Conservation (phyloP, 2,329 filamentous ascomycete genomes). For the Penicillium sp. region DNA sequence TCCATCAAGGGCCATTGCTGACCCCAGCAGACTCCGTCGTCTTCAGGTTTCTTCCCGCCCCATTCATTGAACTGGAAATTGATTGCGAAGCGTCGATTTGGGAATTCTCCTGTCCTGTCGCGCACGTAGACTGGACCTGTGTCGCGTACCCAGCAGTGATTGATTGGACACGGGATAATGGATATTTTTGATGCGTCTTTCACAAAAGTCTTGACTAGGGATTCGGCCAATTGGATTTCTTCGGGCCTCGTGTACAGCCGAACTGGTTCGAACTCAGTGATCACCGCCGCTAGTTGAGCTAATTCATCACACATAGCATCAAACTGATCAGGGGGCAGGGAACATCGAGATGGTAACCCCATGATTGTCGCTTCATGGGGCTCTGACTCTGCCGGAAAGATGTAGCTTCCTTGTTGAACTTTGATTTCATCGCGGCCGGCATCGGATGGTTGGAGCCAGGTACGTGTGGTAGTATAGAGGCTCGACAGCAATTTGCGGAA, state of each 20-base stretch:
- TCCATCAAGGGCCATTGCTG: constrained; percentile 20
- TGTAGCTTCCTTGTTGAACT: constrained; percentile 1
- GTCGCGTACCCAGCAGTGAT: constrained; percentile 27
- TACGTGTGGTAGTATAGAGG: background rate
- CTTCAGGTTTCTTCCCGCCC: constrained; percentile 23
- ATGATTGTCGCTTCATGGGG: constrained; percentile 13
- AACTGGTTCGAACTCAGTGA: constrained; percentile 27
- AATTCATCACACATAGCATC: constrained; percentile 16
- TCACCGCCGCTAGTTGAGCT: constrained; percentile 16
- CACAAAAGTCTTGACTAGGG: constrained; percentile 8
- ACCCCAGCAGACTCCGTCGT: constrained; percentile 14
- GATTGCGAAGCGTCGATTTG: constrained; percentile 17
- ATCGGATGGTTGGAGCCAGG: background rate
- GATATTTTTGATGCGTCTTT: constrained; percentile 9
- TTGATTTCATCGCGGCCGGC: background rate
- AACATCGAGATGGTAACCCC: constrained; percentile 9
- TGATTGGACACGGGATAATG: constrained; percentile 20
- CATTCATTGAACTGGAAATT: constrained; percentile 26
- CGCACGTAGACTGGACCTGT: constrained; percentile 24
- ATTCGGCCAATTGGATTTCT: constrained; percentile 17
- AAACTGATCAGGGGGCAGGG: constrained; percentile 6
- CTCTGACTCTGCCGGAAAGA: constrained; percentile 14
- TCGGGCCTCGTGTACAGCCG: constrained; percentile 22
- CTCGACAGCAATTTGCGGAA: background rate
- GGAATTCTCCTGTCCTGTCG: constrained; percentile 15